Base-by-base conservation (phyloP, 192 early-diverging fungal species). In the Rhizoclosmatium globosum region DNA sequence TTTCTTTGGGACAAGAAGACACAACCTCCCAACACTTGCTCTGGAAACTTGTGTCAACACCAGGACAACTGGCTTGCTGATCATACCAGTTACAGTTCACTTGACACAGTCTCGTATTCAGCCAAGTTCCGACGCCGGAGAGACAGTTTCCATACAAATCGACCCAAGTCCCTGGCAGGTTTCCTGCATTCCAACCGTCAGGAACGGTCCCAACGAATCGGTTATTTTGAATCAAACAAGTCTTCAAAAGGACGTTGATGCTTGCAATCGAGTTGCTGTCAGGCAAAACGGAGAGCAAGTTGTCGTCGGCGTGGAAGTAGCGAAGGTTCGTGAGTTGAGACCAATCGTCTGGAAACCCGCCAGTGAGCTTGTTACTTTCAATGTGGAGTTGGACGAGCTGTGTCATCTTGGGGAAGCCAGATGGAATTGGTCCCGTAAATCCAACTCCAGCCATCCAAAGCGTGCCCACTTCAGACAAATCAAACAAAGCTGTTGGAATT, bases 81-180 rank as follows among this genome's bases (percentile, higher is more conserved):
- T 68, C 65, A 41, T 68, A 71, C 69, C 69, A 71, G 39, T 71
- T 38, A 31, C 69, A 71, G 31, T 71, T 71, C n/a, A 56, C 42
- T 4, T 9, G 19, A 45, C 69, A 71, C 47, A 71, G 4, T 31
- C 13, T 56, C 48, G 46, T n/a, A 43, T 71, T 71, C 48, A 71
- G 0, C 23, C 53, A 4, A 4, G 69, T 4, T 46, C 42, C 48
- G 3, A 58, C 69, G 0, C 48, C 31, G 23, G 13, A n/a, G 7
- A 71, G 38, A 43, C 69, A 71, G 48, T 71, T 71, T 15, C 69
- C 69, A 11, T 38, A 71, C 69, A 71, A 41, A 31, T 71, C 69
- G 6, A 57, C 69, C 69, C 69, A 71, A 3, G 48, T 11, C 6
- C 23, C 45, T 4, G n/a, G 3, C 48, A 71, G 9, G 39, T 50